Base-by-base conservation (phyloP, 1,284 basidiomycete species). In the Violaceomyces palustris region DNA sequence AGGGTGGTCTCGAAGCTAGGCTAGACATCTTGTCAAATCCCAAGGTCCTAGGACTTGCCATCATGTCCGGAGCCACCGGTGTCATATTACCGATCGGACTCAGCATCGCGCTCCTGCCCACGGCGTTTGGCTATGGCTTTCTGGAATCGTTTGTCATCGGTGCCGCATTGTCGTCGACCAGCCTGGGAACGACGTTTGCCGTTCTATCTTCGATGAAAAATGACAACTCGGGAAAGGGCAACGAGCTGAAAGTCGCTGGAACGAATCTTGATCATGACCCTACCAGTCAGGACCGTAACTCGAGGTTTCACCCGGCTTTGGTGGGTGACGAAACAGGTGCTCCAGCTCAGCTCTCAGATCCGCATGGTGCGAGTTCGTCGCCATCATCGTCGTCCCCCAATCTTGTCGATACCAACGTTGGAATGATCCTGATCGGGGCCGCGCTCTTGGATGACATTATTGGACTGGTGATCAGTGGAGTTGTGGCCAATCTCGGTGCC, bases 401-500 rank as follows among this genome's bases (percentile, higher is more conserved):
- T 10, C 66, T 82, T 10, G 73, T 75, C 1, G 69, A 75, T 23
- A 79, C 79, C 1, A 69, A 76, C 18, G 72, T 81, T 1, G 79
- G 79, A 3, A 78, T 78, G 1, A 75, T 79, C 2, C 71, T 82
- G 12, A 73, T 79, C 17, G 77, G 75, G 26, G 79, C 80, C 0
- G 80, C 81, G 0, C 73, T 82, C 15, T 74, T 80, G 38, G 80
- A 82, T 64, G 80, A 82, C 59, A 75, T 81, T 8, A 66, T 80
- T 18, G 80, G 79, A 0, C 76, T 82, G 17, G 77, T 82, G 32
- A 74, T 82, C 24, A 74, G 77, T 8, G 75, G 77, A 19, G 74
- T 81, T 19, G 73, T 81, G 18, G 64, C 72, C 4, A 67, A 74
- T 1, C 64, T 81, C 0, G 75, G 69, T 6, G 39, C 61, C 7